phyloP scores from a whole-genome alignment of 306 rosid species.

The Erythrophleum fordii region DNA sequence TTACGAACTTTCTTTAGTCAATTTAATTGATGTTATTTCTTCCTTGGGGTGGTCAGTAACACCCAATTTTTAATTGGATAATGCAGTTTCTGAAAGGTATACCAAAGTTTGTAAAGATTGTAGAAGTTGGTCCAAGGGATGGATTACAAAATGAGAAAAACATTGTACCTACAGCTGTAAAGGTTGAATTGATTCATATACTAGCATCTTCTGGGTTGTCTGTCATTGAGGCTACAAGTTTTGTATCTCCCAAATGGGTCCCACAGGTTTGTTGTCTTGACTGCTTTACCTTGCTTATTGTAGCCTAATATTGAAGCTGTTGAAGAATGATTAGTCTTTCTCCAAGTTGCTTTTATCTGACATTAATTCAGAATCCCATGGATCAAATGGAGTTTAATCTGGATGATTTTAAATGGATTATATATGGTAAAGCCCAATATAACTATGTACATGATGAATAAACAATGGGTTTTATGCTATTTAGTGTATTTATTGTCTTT shows the following conservation, averaged over 20 bases:
- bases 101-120: conserved; percentile 84
- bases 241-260: conserved; percentile 97
- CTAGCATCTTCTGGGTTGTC: conserved; percentile 78
- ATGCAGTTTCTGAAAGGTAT: conserved; percentile 65
- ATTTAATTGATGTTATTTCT: conserved; percentile 20
- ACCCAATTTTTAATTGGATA: conserved; percentile 12
- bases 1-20: conserved; percentile 2
- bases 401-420: background rate
- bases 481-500: too few species aligned
- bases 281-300: background rate
- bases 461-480: too few species aligned
- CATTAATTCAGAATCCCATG: background rate
- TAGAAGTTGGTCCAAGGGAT: conserved; percentile 97
- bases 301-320: conserved; percentile 19
- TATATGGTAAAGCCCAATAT: background rate
- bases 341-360: conserved; percentile 26
- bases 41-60: background rate
- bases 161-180: conserved; percentile 67
- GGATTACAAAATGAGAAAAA: conserved; percentile 93
- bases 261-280: conserved; percentile 71
- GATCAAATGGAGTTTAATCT: background rate
- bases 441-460: too few species aligned
- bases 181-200: conserved; percentile 78
- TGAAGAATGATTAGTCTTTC: conserved; percentile 15
- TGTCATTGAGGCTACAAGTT: conserved; percentile 92